Conservation (phyloP, 257 asterid species). For the Capsicum baccatum region DNA sequence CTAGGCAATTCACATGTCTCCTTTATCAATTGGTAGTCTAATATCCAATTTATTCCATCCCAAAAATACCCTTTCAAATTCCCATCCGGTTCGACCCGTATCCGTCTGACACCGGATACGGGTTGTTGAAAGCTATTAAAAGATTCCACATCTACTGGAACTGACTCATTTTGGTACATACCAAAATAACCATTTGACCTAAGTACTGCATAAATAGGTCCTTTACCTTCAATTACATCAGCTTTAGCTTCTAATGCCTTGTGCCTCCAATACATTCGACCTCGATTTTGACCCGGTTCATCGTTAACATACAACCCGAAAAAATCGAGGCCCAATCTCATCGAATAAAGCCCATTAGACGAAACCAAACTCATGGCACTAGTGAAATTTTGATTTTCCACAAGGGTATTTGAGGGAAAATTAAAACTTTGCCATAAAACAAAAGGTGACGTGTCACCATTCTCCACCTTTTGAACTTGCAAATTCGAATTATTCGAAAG, state of each 20-base stretch:
- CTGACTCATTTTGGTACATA: constrained; percentile 70
- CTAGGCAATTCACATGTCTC: constrained; percentile 76
- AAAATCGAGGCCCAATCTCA: constrained; percentile 71
- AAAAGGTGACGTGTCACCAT: constrained; percentile 9
- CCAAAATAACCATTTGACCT: constrained; percentile 77
- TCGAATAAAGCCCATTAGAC: constrained; percentile 72
- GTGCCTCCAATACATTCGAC: constrained; percentile 66
- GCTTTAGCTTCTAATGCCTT: constrained; percentile 81
- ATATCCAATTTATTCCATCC: constrained; percentile 77
- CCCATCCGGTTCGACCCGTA: constrained; percentile 76
- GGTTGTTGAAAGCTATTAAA: constrained; percentile 73
- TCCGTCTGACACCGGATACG: constrained; percentile 62
- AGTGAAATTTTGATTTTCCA: constrained; percentile 79
- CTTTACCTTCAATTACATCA: constrained; percentile 50
- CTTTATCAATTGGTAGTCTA: constrained; percentile 69
- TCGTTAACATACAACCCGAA: constrained; percentile 60
- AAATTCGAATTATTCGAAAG: constrained; percentile 78
- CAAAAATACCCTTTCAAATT: constrained; percentile 81
- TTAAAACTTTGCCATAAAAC: constrained; percentile 77
- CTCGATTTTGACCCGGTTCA: constrained; percentile 39
- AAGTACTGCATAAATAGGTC: constrained; percentile 64
- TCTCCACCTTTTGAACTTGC: constrained; percentile 41
- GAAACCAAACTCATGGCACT: constrained; percentile 63
- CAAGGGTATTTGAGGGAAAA: constrained; percentile 84
- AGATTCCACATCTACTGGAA: constrained; percentile 72